Evolutionary conservation across 1,284 basidiomycete genomes (phyloP), one percentile per base, ranked within the genome.

Genomic region (Ustilago cynodontis): DNA sequence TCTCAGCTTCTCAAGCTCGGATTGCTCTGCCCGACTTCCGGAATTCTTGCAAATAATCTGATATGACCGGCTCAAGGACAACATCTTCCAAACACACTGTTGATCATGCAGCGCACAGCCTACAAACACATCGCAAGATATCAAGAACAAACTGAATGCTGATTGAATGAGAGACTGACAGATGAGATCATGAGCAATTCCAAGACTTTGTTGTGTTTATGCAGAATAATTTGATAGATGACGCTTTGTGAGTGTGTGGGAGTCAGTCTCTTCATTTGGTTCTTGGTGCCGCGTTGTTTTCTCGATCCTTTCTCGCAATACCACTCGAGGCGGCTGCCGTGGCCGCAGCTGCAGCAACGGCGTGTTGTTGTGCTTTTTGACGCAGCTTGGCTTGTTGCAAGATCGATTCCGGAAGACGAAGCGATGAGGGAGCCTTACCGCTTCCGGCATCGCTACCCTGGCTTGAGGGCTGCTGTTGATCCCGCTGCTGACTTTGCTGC

Each of bases 251-350:
- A 43, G 47, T 33, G 31, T 33, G 31, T 33, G 5, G 13, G 43
- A 47, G 43, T 43, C 39, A 11, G 55, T 41, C 18, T 29, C 11
- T 24, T 45, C 31, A 49, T 8, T 29, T 45, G 41, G 26, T 28
- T 18, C 26, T 49, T 31, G 45, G 8, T 20, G 57, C 57, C 18
- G 45, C 49, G 26, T n/a, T 37, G 29, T 60, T 60, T 45, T 65
- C 67, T 20, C 65, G 24, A 49, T 71, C 64, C 57, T 71, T 75
- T 26, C 72, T 45, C 9, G 72, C 72, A 28, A 75, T 67, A 3
- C 67, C 72, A 52, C 67, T 75, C 6, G 51, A 26, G 0, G 64
- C 72, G 1, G 72, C 72, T 5, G 62, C 66, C 16, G 55, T 51
- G 1, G 66, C 71, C 4, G 62, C 71, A 14, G 66, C 66, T 6